Conservation (phyloP, 2,329 filamentous ascomycete species). For the Ramichloridium luteum region DNA sequence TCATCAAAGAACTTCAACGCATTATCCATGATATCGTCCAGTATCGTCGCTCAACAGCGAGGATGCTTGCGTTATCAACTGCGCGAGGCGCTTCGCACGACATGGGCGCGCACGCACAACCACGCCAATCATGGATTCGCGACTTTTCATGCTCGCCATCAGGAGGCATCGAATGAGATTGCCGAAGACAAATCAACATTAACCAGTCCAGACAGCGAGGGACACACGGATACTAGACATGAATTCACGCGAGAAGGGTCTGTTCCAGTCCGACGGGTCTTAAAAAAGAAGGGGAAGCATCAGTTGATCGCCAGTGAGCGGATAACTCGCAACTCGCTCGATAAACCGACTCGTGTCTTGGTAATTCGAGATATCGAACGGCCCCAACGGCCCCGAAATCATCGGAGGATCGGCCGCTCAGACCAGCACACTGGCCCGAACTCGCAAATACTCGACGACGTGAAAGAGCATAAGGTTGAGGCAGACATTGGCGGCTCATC, state of each 20-base stretch:
- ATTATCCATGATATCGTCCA: not conserved
- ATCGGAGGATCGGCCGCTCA: no score
- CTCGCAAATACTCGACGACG: no score
- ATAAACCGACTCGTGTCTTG: not conserved
- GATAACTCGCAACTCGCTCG: not conserved
- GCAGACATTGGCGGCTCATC: no score
- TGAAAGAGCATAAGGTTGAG: no score
- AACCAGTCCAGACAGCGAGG: no score
- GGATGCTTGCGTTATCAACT: constrained; percentile 1
- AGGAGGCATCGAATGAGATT: not conserved
- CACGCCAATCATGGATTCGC: no score
- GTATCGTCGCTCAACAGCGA: not conserved
- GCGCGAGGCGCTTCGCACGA: not conserved
- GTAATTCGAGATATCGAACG: not conserved
- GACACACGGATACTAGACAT: no score
- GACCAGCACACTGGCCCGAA: no score
- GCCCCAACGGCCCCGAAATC: no score
- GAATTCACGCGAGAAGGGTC: no score
- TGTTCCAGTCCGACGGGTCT: not conserved
- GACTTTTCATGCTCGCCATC: not conserved
- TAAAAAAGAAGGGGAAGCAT: not conserved
- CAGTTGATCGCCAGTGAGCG: not conserved
- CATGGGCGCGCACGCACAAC: no score
- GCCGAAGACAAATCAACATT: not conserved
- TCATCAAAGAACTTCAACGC: no score